Conservation (phyloP, 345 rosid genomes). For the Gossypium arboreum region DNA sequence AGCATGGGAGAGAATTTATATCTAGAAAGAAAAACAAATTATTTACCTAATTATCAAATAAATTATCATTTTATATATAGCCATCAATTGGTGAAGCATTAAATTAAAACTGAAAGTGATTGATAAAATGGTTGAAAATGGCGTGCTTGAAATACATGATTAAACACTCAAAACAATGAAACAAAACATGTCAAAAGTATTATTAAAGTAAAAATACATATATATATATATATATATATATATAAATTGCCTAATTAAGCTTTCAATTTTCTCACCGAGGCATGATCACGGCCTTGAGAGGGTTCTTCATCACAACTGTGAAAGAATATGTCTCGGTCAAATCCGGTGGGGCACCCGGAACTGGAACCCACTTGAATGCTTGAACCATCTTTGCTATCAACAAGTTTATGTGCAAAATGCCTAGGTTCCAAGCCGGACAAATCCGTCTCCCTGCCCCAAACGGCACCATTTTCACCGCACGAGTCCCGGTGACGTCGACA, state of each 20-base stretch:
- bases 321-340: constrained; percentile 84
- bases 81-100: background rate
- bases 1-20: too few relatives aligned
- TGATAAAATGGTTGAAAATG: background rate
- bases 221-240: background rate
- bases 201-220: background rate
- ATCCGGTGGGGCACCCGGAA: constrained; percentile 63
- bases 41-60: background rate
- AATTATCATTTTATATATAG: background rate
- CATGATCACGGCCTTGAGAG: constrained; percentile 62
- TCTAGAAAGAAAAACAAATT: background rate
- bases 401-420: constrained; percentile 60
- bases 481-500: constrained; percentile 80
- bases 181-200: background rate
- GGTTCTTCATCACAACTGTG: constrained; percentile 88
- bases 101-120: background rate
- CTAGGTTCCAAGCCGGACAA: constrained; percentile 86
- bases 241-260: background rate
- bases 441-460: constrained; percentile 94
- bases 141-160: background rate
- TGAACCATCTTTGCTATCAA: constrained; percentile 87
- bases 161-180: background rate
- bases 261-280: constrained; percentile 34
- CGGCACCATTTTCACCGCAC: constrained; percentile 73
- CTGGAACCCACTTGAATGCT: constrained; percentile 67